Evolutionary conservation across 306 rosid species (phyloP).

Genomic region (Gastrolobium villosum): DNA sequence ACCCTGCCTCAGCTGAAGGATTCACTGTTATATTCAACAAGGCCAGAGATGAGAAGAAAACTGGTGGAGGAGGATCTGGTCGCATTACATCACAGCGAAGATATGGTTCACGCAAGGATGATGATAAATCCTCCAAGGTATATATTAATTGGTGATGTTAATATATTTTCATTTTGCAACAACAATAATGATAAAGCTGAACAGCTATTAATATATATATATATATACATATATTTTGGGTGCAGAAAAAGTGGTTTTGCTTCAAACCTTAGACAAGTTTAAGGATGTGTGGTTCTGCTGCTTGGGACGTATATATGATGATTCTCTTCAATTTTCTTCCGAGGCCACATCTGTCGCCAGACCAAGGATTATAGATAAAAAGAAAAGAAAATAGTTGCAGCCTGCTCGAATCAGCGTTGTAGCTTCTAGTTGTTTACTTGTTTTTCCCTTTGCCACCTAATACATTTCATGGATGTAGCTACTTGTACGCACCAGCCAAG

Average conservation of each 20-base stretch:
- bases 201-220: not conserved
- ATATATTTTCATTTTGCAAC: constrained; percentile 1
- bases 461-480: constrained; percentile 38
- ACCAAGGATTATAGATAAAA: constrained; percentile 29
- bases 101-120: constrained; percentile 47
- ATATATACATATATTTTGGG: not conserved
- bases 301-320: not conserved
- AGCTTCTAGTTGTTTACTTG: constrained; percentile 42
- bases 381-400: constrained; percentile 32
- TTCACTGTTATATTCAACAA: constrained; percentile 83
- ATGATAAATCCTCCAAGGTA: constrained; percentile 62
- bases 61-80: constrained; percentile 56
- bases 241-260: constrained; percentile 86
- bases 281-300: not conserved
- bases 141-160: not conserved
- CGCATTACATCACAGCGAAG: constrained; percentile 46
- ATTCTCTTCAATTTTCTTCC: constrained; percentile 37
- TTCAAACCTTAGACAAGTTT: constrained; percentile 46
- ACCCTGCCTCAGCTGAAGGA: constrained; percentile 90
- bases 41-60: constrained; percentile 86
- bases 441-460: constrained; percentile 38
- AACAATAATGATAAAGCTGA: not conserved
- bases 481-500: constrained; percentile 23
- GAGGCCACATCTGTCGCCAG: constrained; percentile 41
- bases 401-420: constrained; percentile 23